These are phyloP conservation scores for Toxicodendron radicans DNA, from an alignment of 345 rosid species.

Conservation along the genomic window DNA sequence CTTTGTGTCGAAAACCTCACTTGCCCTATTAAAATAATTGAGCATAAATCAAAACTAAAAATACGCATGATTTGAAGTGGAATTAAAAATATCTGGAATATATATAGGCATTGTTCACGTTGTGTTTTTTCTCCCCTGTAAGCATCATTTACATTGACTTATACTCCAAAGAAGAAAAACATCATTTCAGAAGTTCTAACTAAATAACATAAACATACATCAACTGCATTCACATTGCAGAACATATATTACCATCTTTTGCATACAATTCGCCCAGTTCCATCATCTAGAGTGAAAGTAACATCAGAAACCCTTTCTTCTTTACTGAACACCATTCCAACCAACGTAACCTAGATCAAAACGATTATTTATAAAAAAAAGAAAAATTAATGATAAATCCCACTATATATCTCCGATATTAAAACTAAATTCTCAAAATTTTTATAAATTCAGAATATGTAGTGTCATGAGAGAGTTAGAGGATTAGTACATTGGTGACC, in stretches of 20 bases:
- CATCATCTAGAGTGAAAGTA: constrained; percentile 73
- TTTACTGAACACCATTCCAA: constrained; percentile 71
- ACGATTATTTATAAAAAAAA: background rate
- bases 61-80: background rate
- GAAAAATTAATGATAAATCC: background rate
- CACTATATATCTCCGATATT: background rate
- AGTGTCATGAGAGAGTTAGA: background rate
- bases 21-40: constrained; percentile 50
- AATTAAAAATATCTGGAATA: background rate
- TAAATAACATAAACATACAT: background rate
- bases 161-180: background rate
- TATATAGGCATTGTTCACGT: background rate
- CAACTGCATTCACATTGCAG: background rate
- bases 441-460: no score
- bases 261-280: constrained; percentile 79
- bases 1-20: constrained; percentile 57
- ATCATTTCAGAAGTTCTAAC: background rate
- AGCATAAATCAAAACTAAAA: background rate
- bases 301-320: constrained; percentile 61
- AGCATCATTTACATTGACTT: background rate
- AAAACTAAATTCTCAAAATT: no score
- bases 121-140: background rate
- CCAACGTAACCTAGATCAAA: constrained; percentile 59
- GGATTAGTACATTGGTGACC: constrained; percentile 48
- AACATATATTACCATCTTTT: constrained; percentile 62